Evolutionary conservation across 495 filamentous ascomycete genomes (phyloP), one percentile per base, ranked within the genome.

Genomic region (Monascus purpureus): DNA sequence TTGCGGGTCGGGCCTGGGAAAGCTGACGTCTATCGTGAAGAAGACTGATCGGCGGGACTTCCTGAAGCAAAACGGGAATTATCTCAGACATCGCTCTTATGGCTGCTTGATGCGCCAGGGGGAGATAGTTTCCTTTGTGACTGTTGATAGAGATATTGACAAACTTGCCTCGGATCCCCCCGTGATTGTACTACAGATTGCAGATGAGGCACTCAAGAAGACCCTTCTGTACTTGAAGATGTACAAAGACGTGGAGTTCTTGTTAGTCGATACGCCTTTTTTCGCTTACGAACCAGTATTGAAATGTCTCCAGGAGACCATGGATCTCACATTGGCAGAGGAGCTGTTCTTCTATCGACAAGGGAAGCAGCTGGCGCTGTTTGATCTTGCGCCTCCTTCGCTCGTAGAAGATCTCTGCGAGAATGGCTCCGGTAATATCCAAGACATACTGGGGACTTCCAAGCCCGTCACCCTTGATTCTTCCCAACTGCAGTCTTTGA

Each of bases 251-350:
- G 43, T 77, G 5, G 20, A 47, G 8, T 57, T 64, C 20, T 61
- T 81, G 13, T 37, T 77, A 1, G 65, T 82, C 3, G 64, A 80
- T 34, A 74, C 80, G 0, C 50, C 80, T 0, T 55, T 78, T 1
- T 86, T 85, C 46, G 72, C 80, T 0, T 85, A 74, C 38, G 75
- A 84, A 35, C 82, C 81, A 0, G 60, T 88, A 3, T 43, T 88
- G 13, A 45, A 55, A 32, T 55, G 68, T 5, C 47, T 88, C 6
- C 72, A 84, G 47, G 47, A 55, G 1, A 72, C 60, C 22, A 53
- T 48, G 0, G 62, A 72, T 6, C 20, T 80, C 2, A 61, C 75
- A 0, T 41, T 84, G 11, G 35, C 51, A 1, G 47, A 74, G 1
- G 54, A 68, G 20, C 40, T 81, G 2, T 45, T 78, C 1, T 42